Conservation (phyloP, 805 yeast species). For the Dipodascus albidus region DNA sequence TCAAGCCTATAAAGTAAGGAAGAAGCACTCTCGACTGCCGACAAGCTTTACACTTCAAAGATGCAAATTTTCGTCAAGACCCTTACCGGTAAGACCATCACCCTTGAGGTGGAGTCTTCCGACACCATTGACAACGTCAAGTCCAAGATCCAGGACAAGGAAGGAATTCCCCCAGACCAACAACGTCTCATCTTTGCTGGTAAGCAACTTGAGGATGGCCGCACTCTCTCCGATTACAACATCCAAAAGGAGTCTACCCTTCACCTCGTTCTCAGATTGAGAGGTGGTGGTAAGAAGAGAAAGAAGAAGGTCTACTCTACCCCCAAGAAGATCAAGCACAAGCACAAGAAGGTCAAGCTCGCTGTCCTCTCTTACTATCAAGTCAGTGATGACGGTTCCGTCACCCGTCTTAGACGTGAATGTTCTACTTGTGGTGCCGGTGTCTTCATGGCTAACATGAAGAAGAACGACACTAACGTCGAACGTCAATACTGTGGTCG, state of each 20-base stretch:
- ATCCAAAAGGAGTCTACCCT: conserved; percentile 96
- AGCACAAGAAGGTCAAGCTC: conserved; percentile 98
- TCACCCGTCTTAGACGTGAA: conserved; percentile 97
- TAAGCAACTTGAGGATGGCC: conserved; percentile 88
- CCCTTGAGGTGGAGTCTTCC: conserved; percentile 94
- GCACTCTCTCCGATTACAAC: conserved; percentile 95
- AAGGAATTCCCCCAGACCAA: conserved; percentile 96
- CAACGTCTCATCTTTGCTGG: conserved; percentile 97
- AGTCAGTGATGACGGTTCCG: conserved; percentile 97
- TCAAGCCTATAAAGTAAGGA: conserved; percentile 1
- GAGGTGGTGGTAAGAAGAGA: conserved; percentile 99
- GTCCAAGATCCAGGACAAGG: conserved; percentile 94
- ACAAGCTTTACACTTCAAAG: conserved; percentile 7
- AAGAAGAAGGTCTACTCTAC: conserved; percentile 99
- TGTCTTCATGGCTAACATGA: conserved; percentile 99
- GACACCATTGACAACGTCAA: conserved; percentile 97
- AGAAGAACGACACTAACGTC: conserved; percentile 86
- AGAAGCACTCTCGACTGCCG: conserved; percentile 1
- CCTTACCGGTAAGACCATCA: conserved; percentile 97
- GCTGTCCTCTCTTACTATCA: conserved; percentile 99
- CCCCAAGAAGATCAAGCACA: conserved; percentile 99
- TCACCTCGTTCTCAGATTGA: conserved; percentile 92
- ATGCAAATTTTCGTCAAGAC: conserved; percentile 92
- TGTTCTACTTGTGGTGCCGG: conserved; percentile 98
- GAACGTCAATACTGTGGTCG: conserved; percentile 99